A percentile compares a stretch with the other conserved stretches of the same genome.
These are phyloP conservation scores for Penicillium rolfsii DNA, from an alignment of 2,329 filamentous ascomycete species.

Conservation along the genomic window DNA sequence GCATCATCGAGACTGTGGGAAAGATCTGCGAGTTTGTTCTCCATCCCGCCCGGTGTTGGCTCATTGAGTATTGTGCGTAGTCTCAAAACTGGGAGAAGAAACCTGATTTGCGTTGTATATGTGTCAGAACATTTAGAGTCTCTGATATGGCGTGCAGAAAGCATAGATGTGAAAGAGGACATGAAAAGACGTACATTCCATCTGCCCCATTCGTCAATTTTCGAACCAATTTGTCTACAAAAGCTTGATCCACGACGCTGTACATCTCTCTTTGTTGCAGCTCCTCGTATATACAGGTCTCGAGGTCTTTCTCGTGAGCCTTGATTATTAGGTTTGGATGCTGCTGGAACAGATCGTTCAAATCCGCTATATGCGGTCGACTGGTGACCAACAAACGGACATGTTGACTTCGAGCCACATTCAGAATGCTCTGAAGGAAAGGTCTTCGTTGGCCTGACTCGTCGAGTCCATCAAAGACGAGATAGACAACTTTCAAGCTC, in stretches of 20 bases:
- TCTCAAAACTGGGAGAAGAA: constrained; percentile 1
- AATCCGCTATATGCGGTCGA: background rate
- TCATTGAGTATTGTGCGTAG: constrained; percentile 1
- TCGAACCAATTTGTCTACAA: background rate
- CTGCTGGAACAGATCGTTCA: background rate
- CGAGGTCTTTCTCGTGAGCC: background rate
- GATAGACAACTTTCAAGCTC: background rate
- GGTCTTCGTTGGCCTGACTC: background rate
- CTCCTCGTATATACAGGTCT: background rate
- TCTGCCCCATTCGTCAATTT: background rate
- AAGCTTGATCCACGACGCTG: background rate
- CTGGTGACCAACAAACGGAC: background rate
- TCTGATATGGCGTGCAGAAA: background rate
- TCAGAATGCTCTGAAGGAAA: background rate
- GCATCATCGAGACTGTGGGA: background rate
- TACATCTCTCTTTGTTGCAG: background rate
- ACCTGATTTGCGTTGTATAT: background rate
- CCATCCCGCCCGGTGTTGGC: background rate
- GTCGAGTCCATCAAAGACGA: background rate
- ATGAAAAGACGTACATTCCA: background rate
- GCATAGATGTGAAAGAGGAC: background rate
- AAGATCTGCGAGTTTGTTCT: background rate
- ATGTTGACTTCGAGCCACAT: background rate
- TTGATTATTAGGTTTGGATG: background rate
- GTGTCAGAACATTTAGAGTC: background rate